Conservation (phyloP, 148 eudicot species). For the Suaeda aralocaspica region DNA sequence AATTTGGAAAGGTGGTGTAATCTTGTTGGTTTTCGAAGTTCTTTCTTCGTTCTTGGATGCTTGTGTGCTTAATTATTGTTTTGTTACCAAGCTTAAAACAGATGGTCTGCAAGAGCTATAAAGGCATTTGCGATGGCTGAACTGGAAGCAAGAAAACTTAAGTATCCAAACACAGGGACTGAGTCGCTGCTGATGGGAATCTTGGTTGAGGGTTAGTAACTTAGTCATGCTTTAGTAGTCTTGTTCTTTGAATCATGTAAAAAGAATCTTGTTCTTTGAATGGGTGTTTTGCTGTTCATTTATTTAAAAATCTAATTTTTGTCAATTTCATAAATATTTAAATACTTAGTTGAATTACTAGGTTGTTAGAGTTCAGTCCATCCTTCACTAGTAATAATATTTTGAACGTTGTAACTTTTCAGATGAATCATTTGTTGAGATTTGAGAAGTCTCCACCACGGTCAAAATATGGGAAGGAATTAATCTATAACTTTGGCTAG, state of each 20-base stretch:
- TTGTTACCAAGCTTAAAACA: constrained; percentile 37
- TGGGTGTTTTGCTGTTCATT: background rate
- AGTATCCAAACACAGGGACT: constrained; percentile 73
- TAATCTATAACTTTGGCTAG: no score
- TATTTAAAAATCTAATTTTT: background rate
- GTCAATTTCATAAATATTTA: no score
- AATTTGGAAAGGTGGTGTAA: background rate
- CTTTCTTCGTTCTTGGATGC: background rate
- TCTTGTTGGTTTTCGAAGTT: background rate
- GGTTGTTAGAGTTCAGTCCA: no score
- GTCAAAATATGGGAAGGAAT: no score
- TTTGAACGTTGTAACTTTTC: no score
- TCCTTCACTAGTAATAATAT: no score
- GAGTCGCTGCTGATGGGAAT: constrained; percentile 89
- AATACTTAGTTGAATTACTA: no score
- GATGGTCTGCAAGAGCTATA: constrained; percentile 90
- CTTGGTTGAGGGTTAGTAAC: constrained; percentile 76
- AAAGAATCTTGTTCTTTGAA: background rate
- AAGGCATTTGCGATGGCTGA: constrained; percentile 74
- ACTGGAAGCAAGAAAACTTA: constrained; percentile 82
- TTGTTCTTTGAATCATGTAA: background rate
- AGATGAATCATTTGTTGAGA: no score
- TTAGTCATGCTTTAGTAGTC: background rate
- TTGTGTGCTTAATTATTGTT: constrained; percentile 18
- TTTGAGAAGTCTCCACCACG: no score